Evolutionary conservation across 2,329 filamentous ascomycete genomes (phyloP).

Genomic region (Trichoderma afroharzianum): DNA sequence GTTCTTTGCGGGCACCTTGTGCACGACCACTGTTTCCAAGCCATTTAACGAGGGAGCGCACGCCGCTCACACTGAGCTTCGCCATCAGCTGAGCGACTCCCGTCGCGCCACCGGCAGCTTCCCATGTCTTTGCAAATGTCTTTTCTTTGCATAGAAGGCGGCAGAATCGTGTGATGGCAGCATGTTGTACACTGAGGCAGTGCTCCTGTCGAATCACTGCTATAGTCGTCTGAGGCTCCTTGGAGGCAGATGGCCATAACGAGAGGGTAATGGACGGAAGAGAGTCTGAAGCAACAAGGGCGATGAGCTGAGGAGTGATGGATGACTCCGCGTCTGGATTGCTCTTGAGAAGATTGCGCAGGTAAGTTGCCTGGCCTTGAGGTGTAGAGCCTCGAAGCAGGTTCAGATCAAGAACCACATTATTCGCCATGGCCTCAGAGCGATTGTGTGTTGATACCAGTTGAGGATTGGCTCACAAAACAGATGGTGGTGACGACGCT

Average conservation of each 20-base stretch:
- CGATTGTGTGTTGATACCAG: not conserved
- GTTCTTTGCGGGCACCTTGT: not conserved
- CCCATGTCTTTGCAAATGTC: slow-evolving; percentile 5
- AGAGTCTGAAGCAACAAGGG: not conserved
- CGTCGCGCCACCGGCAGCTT: not conserved
- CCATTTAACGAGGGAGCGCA: not conserved
- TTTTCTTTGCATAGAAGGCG: slow-evolving; percentile 3
- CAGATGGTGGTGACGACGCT: not conserved
- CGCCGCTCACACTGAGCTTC: not conserved
- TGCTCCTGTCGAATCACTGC: not conserved
- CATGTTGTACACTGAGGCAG: not conserved
- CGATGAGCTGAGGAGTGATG: slow-evolving; percentile 3
- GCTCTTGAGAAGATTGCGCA: not conserved
- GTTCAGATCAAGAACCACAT: not conserved
- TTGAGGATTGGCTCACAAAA: not conserved
- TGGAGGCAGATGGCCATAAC: not conserved
- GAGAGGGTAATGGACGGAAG: not conserved
- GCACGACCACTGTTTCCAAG: not conserved
- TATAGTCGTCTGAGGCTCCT: not conserved
- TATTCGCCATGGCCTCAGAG: not conserved
- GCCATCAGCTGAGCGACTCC: slow-evolving; percentile 4
- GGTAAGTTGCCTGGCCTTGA: not conserved
- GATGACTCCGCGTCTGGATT: not conserved
- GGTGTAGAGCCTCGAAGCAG: not conserved
- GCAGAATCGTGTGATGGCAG: not conserved